These are phyloP conservation scores for Myriosclerotinia scirpicola DNA, from an alignment of 2,329 filamentous ascomycete genomes.

Conservation along the genomic window DNA sequence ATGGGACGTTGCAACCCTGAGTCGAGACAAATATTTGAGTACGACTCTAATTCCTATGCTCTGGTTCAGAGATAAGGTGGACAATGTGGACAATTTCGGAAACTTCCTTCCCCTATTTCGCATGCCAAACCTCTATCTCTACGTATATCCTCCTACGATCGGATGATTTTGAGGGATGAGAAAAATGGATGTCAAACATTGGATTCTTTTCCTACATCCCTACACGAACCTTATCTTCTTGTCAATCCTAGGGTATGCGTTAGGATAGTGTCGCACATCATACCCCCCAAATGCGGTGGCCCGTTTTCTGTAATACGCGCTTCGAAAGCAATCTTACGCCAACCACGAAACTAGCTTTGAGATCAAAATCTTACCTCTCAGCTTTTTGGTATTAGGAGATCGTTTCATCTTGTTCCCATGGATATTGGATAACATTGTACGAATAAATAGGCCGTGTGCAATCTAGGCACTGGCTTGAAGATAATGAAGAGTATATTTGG, in stretches of 20 bases:
- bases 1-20: slow-evolving; percentile 9
- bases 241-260: background rate
- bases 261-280: background rate
- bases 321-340: background rate
- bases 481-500: background rate
- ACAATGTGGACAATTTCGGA: background rate
- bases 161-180: background rate
- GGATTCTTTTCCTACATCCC: background rate
- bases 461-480: background rate
- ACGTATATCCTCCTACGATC: background rate
- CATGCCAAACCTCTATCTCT: background rate
- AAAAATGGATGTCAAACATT: background rate
- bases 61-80: background rate
- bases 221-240: background rate
- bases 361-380: background rate
- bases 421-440: background rate
- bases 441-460: too few species aligned
- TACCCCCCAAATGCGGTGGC: background rate
- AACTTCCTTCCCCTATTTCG: background rate
- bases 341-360: background rate
- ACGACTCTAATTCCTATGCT: background rate
- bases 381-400: background rate
- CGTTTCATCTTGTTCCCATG: background rate
- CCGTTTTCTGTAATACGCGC: background rate
- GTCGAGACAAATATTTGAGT: slow-evolving; percentile 10